phyloP scores from a whole-genome alignment of 2,329 filamentous ascomycete genomes.

The Aschersonia sp. region DNA sequence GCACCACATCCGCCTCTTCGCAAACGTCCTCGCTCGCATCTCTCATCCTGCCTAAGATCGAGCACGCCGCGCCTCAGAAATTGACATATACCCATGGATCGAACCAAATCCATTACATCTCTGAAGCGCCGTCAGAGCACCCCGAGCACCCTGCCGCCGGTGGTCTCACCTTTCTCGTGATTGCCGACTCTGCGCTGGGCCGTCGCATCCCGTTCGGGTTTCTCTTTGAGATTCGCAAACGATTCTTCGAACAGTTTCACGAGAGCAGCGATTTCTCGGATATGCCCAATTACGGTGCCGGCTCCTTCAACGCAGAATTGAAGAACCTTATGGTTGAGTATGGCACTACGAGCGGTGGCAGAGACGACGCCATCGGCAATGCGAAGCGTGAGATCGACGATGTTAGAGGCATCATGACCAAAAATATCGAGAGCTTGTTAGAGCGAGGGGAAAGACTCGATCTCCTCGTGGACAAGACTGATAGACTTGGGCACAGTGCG shows the following conservation, averaged over 20 bases:
- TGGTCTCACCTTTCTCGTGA: conserved; percentile 81
- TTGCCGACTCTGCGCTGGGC: conserved; percentile 68
- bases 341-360: conserved; percentile 61
- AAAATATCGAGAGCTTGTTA: conserved; percentile 81
- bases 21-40: conserved; percentile 80
- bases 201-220: conserved; percentile 88
- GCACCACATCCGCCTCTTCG: conserved; percentile 72
- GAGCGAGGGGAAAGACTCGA: conserved; percentile 90
- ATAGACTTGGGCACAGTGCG: conserved; percentile 75
- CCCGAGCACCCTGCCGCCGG: conserved; percentile 47
- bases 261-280: conserved; percentile 55
- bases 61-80: conserved; percentile 67
- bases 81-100: conserved; percentile 87
- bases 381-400: conserved; percentile 86
- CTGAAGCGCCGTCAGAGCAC: conserved; percentile 62
- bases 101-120: conserved; percentile 91
- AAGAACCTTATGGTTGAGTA: conserved; percentile 70
- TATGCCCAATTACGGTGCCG: conserved; percentile 81
- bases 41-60: conserved; percentile 89
- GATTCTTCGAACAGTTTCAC: conserved; percentile 63
- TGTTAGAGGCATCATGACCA: conserved; percentile 84
- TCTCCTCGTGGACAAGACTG: conserved; percentile 90
- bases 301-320: conserved; percentile 69
- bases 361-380: conserved; percentile 69
- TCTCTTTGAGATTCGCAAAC: conserved; percentile 78